These are phyloP conservation scores for Cutaneotrichosporon curvatum DNA, from an alignment of 1,284 basidiomycete genomes.

Conservation along the genomic window DNA sequence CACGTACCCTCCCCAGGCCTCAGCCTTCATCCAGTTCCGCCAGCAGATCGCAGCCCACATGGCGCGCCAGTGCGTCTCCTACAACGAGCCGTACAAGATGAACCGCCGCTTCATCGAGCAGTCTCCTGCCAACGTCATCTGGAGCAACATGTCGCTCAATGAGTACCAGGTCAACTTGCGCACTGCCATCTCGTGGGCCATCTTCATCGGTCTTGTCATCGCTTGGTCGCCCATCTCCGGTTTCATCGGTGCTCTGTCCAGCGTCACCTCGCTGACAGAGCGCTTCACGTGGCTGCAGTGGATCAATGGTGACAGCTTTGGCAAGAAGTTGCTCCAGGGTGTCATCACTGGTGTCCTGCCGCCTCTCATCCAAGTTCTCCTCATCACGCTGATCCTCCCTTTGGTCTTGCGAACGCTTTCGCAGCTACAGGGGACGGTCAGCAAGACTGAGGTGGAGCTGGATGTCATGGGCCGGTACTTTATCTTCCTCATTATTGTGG, in stretches of 20 bases:
- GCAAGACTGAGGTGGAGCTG: slow-evolving; percentile 63
- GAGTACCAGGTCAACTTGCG: slow-evolving; percentile 66
- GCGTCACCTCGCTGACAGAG: slow-evolving; percentile 41
- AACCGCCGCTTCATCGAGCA: slow-evolving; percentile 60
- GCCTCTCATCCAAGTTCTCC: slow-evolving; percentile 58
- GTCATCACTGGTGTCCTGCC: slow-evolving; percentile 62
- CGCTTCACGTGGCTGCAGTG: slow-evolving; percentile 57
- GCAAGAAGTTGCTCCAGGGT: slow-evolving; percentile 50
- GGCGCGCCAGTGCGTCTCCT: slow-evolving; percentile 9
- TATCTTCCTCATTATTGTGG: slow-evolving; percentile 62
- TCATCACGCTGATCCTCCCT: slow-evolving; percentile 62
- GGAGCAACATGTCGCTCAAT: slow-evolving; percentile 60
- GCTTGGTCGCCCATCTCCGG: slow-evolving; percentile 58
- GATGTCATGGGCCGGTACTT: slow-evolving; percentile 70
- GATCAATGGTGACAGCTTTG: slow-evolving; percentile 49
- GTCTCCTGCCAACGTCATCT: slow-evolving; percentile 64
- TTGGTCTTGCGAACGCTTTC: slow-evolving; percentile 58
- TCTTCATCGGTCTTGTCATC: slow-evolving; percentile 57
- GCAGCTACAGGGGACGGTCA: slow-evolving; percentile 65
- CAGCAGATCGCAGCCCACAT: slow-evolving; percentile 57
- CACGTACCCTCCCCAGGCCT: slow-evolving; percentile 60
- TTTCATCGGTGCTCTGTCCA: slow-evolving; percentile 1
- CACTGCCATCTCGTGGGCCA: slow-evolving; percentile 48
- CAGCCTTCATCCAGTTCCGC: slow-evolving; percentile 89
- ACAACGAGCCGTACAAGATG: slow-evolving; percentile 61